Conservation (phyloP, 148 eudicot species). For the Fagopyrum tataricum region DNA sequence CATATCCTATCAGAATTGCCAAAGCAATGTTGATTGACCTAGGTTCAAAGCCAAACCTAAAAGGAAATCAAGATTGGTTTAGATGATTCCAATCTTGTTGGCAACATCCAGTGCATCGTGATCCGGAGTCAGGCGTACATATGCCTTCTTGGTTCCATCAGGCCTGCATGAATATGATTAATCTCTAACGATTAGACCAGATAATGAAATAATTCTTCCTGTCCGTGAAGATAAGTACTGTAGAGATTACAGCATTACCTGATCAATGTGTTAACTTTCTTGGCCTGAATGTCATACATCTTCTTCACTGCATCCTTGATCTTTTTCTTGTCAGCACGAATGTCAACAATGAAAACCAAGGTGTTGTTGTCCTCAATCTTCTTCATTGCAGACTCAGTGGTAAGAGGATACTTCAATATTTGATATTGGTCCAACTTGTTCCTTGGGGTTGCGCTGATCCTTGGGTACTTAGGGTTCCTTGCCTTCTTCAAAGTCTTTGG, state of each 20-base stretch:
- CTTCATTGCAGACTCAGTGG: constrained; percentile 89
- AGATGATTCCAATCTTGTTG: too few relatives aligned
- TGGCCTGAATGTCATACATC: constrained; percentile 81
- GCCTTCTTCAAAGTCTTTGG: constrained; percentile 71
- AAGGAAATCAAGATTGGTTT: too few relatives aligned
- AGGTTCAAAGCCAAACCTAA: background rate
- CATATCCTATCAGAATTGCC: too few relatives aligned
- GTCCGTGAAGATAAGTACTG: too few relatives aligned
- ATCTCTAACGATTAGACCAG: background rate
- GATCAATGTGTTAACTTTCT: constrained; percentile 78
- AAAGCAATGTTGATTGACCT: background rate
- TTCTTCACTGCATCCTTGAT: constrained; percentile 81
- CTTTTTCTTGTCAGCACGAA: constrained; percentile 82
- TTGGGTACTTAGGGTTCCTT: constrained; percentile 74
- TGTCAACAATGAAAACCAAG: constrained; percentile 68
- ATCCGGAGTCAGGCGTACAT: too few relatives aligned
- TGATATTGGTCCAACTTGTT: constrained; percentile 82
- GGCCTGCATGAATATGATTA: background rate
- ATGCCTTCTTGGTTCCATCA: too few relatives aligned
- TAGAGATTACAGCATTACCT: constrained; percentile 31
- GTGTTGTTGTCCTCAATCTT: constrained; percentile 85
- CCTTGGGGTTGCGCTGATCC: constrained; percentile 72
- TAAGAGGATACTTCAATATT: constrained; percentile 68
- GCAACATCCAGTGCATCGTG: too few relatives aligned
- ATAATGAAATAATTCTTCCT: background rate